Evolutionary conservation across 2,329 filamentous ascomycete species (phyloP), one percentile per base, ranked within the genome.

Genomic region (Drechslerella coelobrocha): DNA sequence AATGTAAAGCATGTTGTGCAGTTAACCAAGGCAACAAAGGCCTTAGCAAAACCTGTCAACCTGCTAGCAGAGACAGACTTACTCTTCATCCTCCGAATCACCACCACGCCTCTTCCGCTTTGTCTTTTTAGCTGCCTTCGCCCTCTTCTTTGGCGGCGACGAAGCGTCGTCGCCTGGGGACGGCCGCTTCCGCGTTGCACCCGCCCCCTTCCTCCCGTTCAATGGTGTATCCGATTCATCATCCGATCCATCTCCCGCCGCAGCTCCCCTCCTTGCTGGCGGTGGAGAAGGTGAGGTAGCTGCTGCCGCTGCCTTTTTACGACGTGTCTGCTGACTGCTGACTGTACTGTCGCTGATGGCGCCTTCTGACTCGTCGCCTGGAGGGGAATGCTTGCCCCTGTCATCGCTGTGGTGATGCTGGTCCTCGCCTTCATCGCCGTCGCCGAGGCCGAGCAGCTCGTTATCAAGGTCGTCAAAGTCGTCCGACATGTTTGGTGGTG

Each of bases 401-500:
- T 51, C 47, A 2, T 55, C 56, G 17, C 45, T n/a, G 29, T 51
- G 51, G 26, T 55, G 60, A 27, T 59, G 55, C 43, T 54, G 37
- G 29, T 60, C 66, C 27, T 66, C 61, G 23, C 61, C 61, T 34
- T 72, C 68, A 47, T 71, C 59, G 47, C 56, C 52, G 39, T 47
- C 41, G 39, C 65, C 68, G 59, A 66, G 68, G 14, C 61, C 68
- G 43, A 72, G 55, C 21, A 72, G 61, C 27, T 72, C 68, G 45
- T 72, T 60, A 29, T 72, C 68, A 17, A 72, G 61, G 17, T 72
- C 68, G 21, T 72, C 68, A 37, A 72, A 61, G 51, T 60, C 68
- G 54, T 71, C 66, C 19, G 66, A 63, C 66, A 71, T 71, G 29
- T 21, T 65, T 24, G 31, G 3, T 21, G 10, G 17, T 26, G 26